These are phyloP conservation scores for Rubus parviflorus DNA, from an alignment of 306 rosid species.

Conservation along the genomic window DNA sequence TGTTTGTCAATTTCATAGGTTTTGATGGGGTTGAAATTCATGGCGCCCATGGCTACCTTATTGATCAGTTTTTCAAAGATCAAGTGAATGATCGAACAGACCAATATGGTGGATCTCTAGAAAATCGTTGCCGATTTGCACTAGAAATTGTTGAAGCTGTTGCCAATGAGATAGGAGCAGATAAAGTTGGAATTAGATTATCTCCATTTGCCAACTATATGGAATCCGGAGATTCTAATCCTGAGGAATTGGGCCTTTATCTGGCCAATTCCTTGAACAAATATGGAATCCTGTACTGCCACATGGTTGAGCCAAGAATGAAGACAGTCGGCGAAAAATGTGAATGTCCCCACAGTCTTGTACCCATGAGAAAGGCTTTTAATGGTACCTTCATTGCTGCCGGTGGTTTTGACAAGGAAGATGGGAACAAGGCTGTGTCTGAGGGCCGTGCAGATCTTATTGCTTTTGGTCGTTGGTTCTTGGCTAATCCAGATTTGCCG, in stretches of 20 bases:
- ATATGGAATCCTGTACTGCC: constrained; percentile 52
- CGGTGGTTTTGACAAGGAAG: constrained; percentile 49
- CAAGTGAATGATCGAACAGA: constrained; percentile 40
- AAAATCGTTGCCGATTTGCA: constrained; percentile 67
- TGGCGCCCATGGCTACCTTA: constrained; percentile 39
- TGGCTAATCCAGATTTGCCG: constrained; percentile 64
- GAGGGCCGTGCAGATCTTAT: constrained; percentile 39
- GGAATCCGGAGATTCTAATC: constrained; percentile 64
- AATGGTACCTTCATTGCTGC: constrained; percentile 56
- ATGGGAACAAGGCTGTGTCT: constrained; percentile 43
- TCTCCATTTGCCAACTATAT: constrained; percentile 62
- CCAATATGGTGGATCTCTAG: constrained; percentile 45
- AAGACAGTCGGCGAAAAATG: constrained; percentile 17
- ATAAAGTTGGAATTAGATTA: constrained; percentile 65
- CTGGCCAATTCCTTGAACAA: constrained; percentile 45
- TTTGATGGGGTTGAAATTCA: constrained; percentile 55
- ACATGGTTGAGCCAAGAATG: constrained; percentile 70
- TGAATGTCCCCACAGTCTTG: constrained; percentile 30
- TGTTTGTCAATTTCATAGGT: too few species aligned
- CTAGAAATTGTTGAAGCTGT: constrained; percentile 48
- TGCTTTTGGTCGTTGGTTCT: constrained; percentile 52
- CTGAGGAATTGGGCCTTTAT: constrained; percentile 50
- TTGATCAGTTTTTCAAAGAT: constrained; percentile 44
- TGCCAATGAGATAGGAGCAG: constrained; percentile 51
- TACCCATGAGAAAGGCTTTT: constrained; percentile 52